Conservation (phyloP, 2,329 filamentous ascomycete genomes). For the Ascochyta rabiei region DNA sequence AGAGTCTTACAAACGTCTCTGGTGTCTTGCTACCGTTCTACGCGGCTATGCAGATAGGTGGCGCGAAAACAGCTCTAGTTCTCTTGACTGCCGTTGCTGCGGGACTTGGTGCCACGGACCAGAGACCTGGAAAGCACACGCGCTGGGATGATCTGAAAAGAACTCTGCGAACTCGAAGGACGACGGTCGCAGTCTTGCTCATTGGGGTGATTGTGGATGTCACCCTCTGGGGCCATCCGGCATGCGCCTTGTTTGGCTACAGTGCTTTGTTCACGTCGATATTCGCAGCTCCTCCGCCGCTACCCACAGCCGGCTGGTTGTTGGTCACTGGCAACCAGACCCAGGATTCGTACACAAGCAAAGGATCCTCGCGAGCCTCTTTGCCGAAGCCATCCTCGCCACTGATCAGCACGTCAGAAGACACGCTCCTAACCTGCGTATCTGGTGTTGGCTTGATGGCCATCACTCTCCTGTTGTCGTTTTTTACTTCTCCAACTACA, state of each 20-base stretch:
- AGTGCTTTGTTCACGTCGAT: conserved; percentile 54
- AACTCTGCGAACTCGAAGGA: conserved; percentile 45
- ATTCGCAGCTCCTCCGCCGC: conserved; percentile 57
- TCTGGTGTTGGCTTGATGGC: conserved; percentile 48
- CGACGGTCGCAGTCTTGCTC: conserved; percentile 45
- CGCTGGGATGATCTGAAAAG: conserved; percentile 41
- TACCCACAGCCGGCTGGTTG: conserved; percentile 46
- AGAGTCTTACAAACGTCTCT: conserved; percentile 44
- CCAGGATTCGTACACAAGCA: conserved; percentile 30
- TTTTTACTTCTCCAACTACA: conserved; percentile 41
- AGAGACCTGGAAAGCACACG: conserved; percentile 41
- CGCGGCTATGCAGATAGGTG: conserved; percentile 61
- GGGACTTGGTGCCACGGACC: conserved; percentile 48
- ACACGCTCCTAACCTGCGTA: conserved; percentile 51
- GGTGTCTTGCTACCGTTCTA: conserved; percentile 61
- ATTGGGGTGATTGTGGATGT: conserved; percentile 45
- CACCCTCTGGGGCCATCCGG: conserved; percentile 25
- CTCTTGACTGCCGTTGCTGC: conserved; percentile 56
- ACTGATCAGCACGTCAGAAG: conserved; percentile 47
- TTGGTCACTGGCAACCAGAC: conserved; percentile 33
- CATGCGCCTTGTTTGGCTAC: conserved; percentile 53
- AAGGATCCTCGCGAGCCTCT: conserved; percentile 29
- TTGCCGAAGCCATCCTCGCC: conserved; percentile 43
- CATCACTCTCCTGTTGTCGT: conserved; percentile 45
- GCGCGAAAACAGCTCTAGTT: conserved; percentile 59